Evolutionary conservation across 2,329 filamentous ascomycete genomes (phyloP), one percentile per base, ranked within the genome.

Genomic region (Neonectria punicea): DNA sequence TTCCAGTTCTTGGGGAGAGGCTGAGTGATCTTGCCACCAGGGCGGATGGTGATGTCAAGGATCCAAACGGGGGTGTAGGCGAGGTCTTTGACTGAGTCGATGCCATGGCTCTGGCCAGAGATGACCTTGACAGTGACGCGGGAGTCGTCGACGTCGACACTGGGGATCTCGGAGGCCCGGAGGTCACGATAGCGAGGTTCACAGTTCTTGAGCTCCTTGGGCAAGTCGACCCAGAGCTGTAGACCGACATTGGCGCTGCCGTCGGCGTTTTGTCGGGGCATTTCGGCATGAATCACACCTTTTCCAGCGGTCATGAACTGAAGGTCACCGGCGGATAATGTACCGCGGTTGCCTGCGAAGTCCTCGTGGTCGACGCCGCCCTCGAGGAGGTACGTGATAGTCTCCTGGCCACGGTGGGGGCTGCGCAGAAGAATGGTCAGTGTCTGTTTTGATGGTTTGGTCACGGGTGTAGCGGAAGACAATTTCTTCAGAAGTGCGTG

Each of bases 31-130:
- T 85, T 88, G 51, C 93, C 94, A 58, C 95, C 95, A 0, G 94
- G 94, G 73, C 89, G 82, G 58, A 98, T 87, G 20, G 87, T 89
- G 56, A 98, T 84, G 77, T 98, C 95, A 49, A 98, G 85, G 67
- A 97, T 85, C 95, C 95, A 98, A n/a, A 98, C 94, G 0, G 96
- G 96, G 2, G 95, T 98, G 80, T 98, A 98, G 14, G 95, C 94
- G 49, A 98, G 84, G 75, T 98, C 94, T 77, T 95, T 90, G 58
- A 97, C 88, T 14, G 90, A 93, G 76, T 98, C 94, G 57, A 96
- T 88, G 49, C 93, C 94, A 74, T 94, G 91, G 59, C 89, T 91
- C 77, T 92, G 89, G 20, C 95, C 96, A 1, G 91, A 94, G 72
- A 98, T 98, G 71, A 98, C 92, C 81, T 97, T 98, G 70, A 98